These are phyloP conservation scores for Sarcomyxa edulis DNA, from an alignment of 768 basidiomycete genomes.

Conservation along the genomic window DNA sequence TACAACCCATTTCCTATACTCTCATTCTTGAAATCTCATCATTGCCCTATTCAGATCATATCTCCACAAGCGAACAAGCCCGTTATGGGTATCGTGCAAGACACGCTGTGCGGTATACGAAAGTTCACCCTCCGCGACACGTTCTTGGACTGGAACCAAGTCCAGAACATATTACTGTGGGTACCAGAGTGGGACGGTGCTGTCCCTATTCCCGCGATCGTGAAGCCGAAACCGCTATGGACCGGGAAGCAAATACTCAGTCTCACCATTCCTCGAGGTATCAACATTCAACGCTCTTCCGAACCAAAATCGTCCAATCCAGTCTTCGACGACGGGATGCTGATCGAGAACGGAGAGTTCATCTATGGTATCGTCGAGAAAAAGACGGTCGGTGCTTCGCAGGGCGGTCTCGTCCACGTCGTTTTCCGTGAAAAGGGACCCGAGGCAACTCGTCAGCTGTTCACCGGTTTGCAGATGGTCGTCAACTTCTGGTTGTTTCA, in stretches of 20 bases:
- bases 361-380: conserved; percentile 96
- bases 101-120: conserved; percentile 94
- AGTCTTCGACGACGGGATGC: conserved; percentile 87
- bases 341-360: conserved; percentile 96
- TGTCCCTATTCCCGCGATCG: conserved; percentile 87
- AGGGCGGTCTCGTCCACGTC: conserved; percentile 92
- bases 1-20: background rate
- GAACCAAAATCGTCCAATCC: conserved; percentile 79
- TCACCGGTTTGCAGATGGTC: conserved; percentile 90
- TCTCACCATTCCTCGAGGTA: conserved; percentile 89
- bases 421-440: conserved; percentile 98
- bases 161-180: conserved; percentile 98
- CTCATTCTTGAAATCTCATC: background rate
- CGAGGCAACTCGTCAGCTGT: conserved; percentile 82
- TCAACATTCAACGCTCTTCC: conserved; percentile 83
- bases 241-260: conserved; percentile 95
- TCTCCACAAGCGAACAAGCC: conserved; percentile 99
- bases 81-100: conserved; percentile 99
- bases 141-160: conserved; percentile 92
- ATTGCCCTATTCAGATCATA: conserved; percentile 64
- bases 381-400: conserved; percentile 96
- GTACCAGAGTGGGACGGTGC: conserved; percentile 95
- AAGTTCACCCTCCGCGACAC: conserved; percentile 96
- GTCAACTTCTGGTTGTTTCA: conserved; percentile 99
- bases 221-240: conserved; percentile 98